phyloP scores from a whole-genome alignment of 2,329 filamentous ascomycete genomes.

The Ophiostoma ips region DNA sequence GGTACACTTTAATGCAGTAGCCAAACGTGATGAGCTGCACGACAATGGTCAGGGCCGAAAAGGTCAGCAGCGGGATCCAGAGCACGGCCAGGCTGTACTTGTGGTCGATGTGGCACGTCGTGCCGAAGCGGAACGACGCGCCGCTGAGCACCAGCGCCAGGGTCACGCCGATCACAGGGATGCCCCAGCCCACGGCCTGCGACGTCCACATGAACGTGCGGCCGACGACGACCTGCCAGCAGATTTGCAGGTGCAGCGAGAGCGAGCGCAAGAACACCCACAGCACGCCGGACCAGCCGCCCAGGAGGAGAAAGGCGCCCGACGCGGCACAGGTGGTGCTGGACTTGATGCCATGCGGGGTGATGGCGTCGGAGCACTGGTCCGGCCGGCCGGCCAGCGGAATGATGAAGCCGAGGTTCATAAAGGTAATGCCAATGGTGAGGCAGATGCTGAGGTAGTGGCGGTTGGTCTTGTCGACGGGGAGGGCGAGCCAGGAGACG shows the following conservation, averaged over 20 bases:
- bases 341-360: slow-evolving; percentile 81
- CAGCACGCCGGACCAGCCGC: slow-evolving; percentile 70
- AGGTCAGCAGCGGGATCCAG: slow-evolving; percentile 77
- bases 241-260: slow-evolving; percentile 92
- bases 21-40: slow-evolving; percentile 74
- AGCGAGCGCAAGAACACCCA: slow-evolving; percentile 87
- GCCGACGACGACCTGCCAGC: slow-evolving; percentile 88
- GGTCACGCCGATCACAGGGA: slow-evolving; percentile 62
- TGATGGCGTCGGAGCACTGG: slow-evolving; percentile 81
- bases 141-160: slow-evolving; percentile 73
- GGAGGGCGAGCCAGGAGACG: slow-evolving; percentile 64
- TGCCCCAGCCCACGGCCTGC: slow-evolving; percentile 67
- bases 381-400: slow-evolving; percentile 65
- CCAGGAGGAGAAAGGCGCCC: slow-evolving; percentile 71
- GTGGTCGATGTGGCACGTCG: slow-evolving; percentile 90
- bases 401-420: slow-evolving; percentile 86
- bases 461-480: slow-evolving; percentile 76
- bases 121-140: slow-evolving; percentile 86
- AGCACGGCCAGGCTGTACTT: slow-evolving; percentile 68
- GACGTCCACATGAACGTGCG: slow-evolving; percentile 79
- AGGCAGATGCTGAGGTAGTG: slow-evolving; percentile 90
- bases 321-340: slow-evolving; percentile 75
- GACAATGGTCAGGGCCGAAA: slow-evolving; percentile 62
- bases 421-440: slow-evolving; percentile 57
- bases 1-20: slow-evolving; percentile 92